Percentiles rank a stretch among this genome's conserved stretches.
Evolutionary conservation across 2,329 filamentous ascomycete genomes (phyloP).

Genomic region (Chaetoscypha palmicola): DNA sequence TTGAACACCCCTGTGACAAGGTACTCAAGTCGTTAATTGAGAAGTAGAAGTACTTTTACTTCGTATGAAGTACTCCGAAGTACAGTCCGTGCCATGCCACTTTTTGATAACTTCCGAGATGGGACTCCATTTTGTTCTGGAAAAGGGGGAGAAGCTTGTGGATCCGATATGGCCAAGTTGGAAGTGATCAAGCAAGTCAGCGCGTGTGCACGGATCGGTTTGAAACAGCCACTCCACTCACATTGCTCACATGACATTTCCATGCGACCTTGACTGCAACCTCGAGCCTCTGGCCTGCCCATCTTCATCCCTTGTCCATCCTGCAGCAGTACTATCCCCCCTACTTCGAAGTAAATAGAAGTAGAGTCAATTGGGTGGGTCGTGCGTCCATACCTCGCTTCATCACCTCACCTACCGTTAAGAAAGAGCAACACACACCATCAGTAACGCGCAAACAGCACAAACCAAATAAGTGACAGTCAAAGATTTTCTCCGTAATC

Average conservation of each 20-base stretch:
- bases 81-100: too few relatives aligned
- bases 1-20: too few relatives aligned
- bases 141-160: neutral
- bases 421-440: neutral
- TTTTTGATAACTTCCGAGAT: too few relatives aligned
- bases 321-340: neutral
- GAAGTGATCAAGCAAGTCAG: neutral
- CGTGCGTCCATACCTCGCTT: neutral
- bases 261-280: neutral
- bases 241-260: too few relatives aligned
- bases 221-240: neutral
- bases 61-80: too few relatives aligned
- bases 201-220: neutral
- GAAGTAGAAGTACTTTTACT: too few relatives aligned
- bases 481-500: neutral
- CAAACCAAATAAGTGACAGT: neutral
- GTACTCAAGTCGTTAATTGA: too few relatives aligned
- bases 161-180: too few relatives aligned
- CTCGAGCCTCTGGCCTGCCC: neutral
- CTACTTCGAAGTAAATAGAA: neutral
- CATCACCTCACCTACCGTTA: neutral
- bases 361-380: neutral
- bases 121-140: neutral
- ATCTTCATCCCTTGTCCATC: neutral
- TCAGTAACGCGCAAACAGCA: neutral